These are phyloP conservation scores for Citrus sinensis DNA, from an alignment of 345 rosid species.

Conservation along the genomic window DVS_A1.0 CM039165.1:32904501-32905000, in stretches of 20 bases:
- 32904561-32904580: no score
- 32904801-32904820: constrained; percentile 10
- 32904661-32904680: no score
- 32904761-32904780: constrained; percentile 19
- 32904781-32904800: constrained; percentile 19
- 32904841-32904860: neutral
- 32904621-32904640: neutral
- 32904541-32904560: no score
- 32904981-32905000: no score
- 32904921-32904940: no score
- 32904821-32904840: neutral
- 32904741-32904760: constrained; percentile 9
- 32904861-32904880: neutral
- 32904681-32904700: neutral
- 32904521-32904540: no score
- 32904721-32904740: neutral
- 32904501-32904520: neutral
- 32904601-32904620: no score
- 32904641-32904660: neutral
- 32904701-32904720: neutral
- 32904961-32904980: no score
- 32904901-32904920: no score
- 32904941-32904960: no score
- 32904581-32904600: no score
- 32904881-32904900: no score